Base-by-base conservation (phyloP, 2,329 filamentous ascomycete species). In the Huntiella abstrusa region DNA sequence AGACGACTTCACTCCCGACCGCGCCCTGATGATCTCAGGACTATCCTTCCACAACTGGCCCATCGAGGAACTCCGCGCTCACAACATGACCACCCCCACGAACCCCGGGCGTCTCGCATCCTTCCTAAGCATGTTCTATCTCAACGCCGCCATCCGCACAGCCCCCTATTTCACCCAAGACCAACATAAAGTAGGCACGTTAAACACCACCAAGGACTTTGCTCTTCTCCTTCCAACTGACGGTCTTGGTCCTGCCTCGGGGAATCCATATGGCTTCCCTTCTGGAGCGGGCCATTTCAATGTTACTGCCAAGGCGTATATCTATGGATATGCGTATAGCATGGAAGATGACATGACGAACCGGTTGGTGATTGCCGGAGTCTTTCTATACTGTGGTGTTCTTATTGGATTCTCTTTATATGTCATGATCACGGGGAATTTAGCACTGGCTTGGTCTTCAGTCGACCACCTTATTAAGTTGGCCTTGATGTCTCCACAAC, bases 301-400 rank as follows among this genome's bases (percentile, higher is more conserved):
- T n/a, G 33, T 45, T 11, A 33, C 15, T 11, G 43, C 17, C n/a
- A 38, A 39, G 13, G 36, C 43, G 17, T 39, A 32, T 19, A 45
- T 45, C 11, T 45, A 45, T n/a, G 43, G 43, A n/a, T 45, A 35
- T 33, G 43, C 43, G 16, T 39, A 45, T 17, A 19, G 28, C 43
- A 38, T 45, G 35, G 12, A 45, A 33, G 17, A 16, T 13, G 43
- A 40, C 22, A 38, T 16, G n/a, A 39, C 35, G 12, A 45, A 45
- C 19, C 33, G 38, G 3, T 38, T 33, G 16, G 35, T 45, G 4
- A 33, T 45, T 19, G 12, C 8, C n/a, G 43, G 43, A 3, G 19
- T 40, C 4, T 39, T 45, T 22, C 4, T 45, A 5, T 45, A 45
- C 19, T n/a, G 13, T 12, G 32, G 38, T 8, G 32, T 45, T 4